Base-by-base conservation (phyloP, 345 rosid species). In the Eucalyptus pauciflora region DNA sequence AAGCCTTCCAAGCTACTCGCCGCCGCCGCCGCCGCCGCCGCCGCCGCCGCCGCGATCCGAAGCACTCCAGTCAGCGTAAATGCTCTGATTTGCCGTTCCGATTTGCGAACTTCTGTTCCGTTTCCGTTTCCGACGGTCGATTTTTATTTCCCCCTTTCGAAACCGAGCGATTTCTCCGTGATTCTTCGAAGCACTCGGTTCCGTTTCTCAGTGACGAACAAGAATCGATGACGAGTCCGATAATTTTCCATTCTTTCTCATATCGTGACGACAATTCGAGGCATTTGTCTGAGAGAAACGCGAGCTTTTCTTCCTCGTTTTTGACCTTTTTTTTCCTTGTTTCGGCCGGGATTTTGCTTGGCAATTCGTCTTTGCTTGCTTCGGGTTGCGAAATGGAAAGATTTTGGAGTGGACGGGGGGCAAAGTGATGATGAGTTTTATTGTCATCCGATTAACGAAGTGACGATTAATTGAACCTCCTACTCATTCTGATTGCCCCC, bases 201-300 rank as follows among this genome's bases (percentile, higher is more conserved):
- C 8, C 20, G 41, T 50, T 41, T 50, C 60, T 86, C 81, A 71
- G 46, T 71, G 81, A 71, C 81, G 81, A 71, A 33, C 81, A 71
- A 31, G 13, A 71, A 71, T 71, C 81, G 96, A 95, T 95, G 96
- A 94, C 95, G 95, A 95, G 95, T 95, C 96, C 91, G 95, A 95
- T 88, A 8, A 17, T 4, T 33, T 10, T 94, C 94, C 94, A 92
- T 93, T 95, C 95, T 81, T 88, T 58, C 86, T 56, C 90, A 87
- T 62, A 93, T 91, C 92, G 62, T 93, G 96, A 91, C 92, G 96
- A 95, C 94, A 92, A 92, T 87, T 85, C 92, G 96, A 95, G 96
- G 96, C 96, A 93, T 93, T 95, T 95, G 96, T 93, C 94, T 90
- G 96, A 94, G 96, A 91, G 96, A 89, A 91, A 88, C 88, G 89